A percentile compares a stretch with the other conserved stretches of the same genome.
Evolutionary conservation across 129 eudicot species (phyloP).

Genomic region (Lonicera japonica): DNA sequence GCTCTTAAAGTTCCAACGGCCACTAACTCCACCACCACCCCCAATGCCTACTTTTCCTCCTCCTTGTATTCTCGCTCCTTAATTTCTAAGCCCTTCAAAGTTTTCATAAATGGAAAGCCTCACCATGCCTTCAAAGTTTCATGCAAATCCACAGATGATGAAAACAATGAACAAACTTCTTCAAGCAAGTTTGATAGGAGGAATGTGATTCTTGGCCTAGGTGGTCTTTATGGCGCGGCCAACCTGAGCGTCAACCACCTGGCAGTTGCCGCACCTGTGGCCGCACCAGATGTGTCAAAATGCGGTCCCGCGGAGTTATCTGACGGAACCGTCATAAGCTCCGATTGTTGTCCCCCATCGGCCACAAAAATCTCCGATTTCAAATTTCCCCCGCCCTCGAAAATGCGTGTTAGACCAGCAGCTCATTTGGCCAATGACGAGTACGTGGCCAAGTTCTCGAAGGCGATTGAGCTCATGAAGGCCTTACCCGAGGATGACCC

Average conservation of each 20-base stretch:
- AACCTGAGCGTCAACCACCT: neutral
- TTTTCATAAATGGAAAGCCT: neutral
- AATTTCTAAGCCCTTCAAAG: neutral
- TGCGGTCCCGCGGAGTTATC: neutral
- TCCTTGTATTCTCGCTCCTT: neutral
- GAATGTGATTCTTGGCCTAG: conserved; percentile 31
- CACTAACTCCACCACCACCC: neutral
- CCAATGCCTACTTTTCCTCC: neutral
- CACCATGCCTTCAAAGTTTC: neutral
- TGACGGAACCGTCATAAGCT: neutral
- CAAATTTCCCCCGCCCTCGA: neutral
- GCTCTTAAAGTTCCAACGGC: conserved; percentile 1
- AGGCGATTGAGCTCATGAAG: conserved; percentile 16
- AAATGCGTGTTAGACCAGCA: conserved; percentile 5
- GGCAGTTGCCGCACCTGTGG: conserved; percentile 19
- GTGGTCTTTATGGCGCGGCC: conserved; percentile 25
- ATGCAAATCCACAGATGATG: neutral
- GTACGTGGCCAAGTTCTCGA: conserved; percentile 7
- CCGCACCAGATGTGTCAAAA: conserved; percentile 10
- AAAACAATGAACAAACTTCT: neutral
- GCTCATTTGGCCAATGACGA: neutral
- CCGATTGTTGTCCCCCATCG: neutral
- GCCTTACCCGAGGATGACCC: conserved; percentile 6
- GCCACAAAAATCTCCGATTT: neutral
- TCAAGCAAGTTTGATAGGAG: conserved; percentile 22